Conservation (phyloP, 805 yeast species). For the Yarrowia yakushimensis region DNA sequence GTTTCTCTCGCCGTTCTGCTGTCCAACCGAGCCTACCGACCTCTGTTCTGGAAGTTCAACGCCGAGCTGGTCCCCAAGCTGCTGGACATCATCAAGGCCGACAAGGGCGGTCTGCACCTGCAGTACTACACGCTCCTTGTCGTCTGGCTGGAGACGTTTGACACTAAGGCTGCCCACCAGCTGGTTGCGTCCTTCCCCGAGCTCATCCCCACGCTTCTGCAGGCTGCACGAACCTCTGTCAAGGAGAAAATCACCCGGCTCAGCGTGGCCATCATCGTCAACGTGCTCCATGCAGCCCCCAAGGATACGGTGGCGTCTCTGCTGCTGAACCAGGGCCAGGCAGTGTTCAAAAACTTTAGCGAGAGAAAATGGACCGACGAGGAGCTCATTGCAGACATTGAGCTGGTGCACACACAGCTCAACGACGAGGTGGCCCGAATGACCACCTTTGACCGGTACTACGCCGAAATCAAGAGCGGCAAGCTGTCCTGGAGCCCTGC, state of each 20-base stretch:
- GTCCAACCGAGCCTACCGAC: conserved; percentile 50
- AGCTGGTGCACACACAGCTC: conserved; percentile 53
- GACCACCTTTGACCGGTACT: conserved; percentile 90
- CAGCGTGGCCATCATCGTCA: conserved; percentile 63
- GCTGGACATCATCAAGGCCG: conserved; percentile 45
- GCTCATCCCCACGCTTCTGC: conserved; percentile 45
- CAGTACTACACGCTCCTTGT: conserved; percentile 75
- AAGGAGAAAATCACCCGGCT: conserved; percentile 89
- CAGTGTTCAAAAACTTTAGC: conserved; percentile 61
- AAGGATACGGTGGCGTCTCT: conserved; percentile 56
- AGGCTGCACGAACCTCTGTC: conserved; percentile 73
- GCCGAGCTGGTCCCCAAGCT: conserved; percentile 48
- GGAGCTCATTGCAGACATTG: conserved; percentile 75
- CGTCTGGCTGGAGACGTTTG: conserved; percentile 84
- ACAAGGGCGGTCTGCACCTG: conserved; percentile 62
- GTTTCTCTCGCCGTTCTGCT: conserved; percentile 65
- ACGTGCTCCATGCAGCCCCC: conserved; percentile 38
- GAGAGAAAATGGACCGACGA: conserved; percentile 94
- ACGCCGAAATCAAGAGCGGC: conserved; percentile 76
- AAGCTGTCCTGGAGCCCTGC: conserved; percentile 87
- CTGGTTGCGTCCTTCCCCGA: conserved; percentile 49
- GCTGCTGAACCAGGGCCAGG: conserved; percentile 70
- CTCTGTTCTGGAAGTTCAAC: conserved; percentile 47
- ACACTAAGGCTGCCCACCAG: conserved; percentile 47
- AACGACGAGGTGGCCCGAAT: conserved; percentile 70